A percentile compares a stretch with the other conserved stretches of the same genome.
These are phyloP conservation scores for Yamadazyma paraphyllophila DNA, from an alignment of 805 yeast genomes.

Conservation along the genomic window DNA sequence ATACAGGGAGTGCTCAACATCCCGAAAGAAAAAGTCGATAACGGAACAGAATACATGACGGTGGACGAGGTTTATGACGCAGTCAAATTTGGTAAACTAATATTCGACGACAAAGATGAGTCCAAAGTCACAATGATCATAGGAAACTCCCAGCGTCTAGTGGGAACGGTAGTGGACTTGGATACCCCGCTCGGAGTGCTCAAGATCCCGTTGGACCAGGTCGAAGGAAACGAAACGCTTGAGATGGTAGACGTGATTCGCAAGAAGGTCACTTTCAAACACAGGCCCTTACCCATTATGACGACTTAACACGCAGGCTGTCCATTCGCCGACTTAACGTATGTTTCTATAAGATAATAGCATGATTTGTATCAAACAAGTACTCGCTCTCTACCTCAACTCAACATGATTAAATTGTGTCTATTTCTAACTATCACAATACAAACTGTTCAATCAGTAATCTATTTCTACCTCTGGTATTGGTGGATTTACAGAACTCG, in stretches of 20 bases:
- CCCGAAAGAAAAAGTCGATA: constrained; percentile 23
- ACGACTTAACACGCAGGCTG: too few species aligned
- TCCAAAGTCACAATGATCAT: constrained; percentile 55
- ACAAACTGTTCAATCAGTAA: too few species aligned
- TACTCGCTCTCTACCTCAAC: too few species aligned
- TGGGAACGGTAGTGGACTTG: constrained; percentile 58
- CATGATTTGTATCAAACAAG: too few species aligned
- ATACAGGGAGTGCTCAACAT: constrained; percentile 71
- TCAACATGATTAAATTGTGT: too few species aligned
- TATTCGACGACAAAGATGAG: constrained; percentile 39
- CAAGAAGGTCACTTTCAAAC: constrained; percentile 59
- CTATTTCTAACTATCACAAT: too few species aligned
- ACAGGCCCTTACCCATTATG: constrained; percentile 79
- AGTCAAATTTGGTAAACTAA: constrained; percentile 50
- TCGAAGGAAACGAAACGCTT: constrained; percentile 28
- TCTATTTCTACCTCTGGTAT: too few species aligned
- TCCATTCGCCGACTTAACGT: too few species aligned
- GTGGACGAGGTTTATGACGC: constrained; percentile 41
- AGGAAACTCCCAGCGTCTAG: constrained; percentile 66
- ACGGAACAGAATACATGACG: constrained; percentile 32
- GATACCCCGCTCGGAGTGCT: constrained; percentile 67
- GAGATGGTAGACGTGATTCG: constrained; percentile 58
- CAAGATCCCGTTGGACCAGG: constrained; percentile 15
- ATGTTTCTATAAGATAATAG: too few species aligned
- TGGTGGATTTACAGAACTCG: too few species aligned